Percentiles rank a stretch among this genome's conserved stretches.
These are phyloP conservation scores for Termitomyces sp. DNA, from an alignment of 768 basidiomycete species.

Conservation along the genomic window DNA sequence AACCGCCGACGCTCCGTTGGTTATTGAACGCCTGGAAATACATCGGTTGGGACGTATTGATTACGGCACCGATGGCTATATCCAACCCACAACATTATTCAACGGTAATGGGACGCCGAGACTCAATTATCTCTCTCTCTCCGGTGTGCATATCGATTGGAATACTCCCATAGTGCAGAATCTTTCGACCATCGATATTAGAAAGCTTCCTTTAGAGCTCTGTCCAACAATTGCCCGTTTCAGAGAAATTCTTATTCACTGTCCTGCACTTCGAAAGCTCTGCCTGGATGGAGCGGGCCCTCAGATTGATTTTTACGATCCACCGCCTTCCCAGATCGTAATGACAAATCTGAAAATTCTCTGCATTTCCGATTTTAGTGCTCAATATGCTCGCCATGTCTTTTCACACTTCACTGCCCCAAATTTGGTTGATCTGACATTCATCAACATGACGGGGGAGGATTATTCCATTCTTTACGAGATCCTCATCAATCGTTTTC, in stretches of 20 bases:
- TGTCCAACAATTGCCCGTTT: conserved; percentile 48
- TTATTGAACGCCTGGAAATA: conserved; percentile 60
- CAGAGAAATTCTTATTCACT: conserved; percentile 44
- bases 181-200: conserved; percentile 61
- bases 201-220: conserved; percentile 49
- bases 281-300: conserved; percentile 64
- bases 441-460: conserved; percentile 47
- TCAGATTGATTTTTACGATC: conserved; percentile 21
- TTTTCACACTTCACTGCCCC: conserved; percentile 51
- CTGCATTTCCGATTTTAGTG: conserved; percentile 51
- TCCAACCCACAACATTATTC: conserved; percentile 37
- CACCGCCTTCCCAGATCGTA: conserved; percentile 29
- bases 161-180: conserved; percentile 38
- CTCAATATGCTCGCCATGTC: conserved; percentile 41
- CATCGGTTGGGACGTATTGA: conserved; percentile 51
- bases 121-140: conserved; percentile 48
- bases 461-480: conserved; percentile 48
- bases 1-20: conserved; percentile 29
- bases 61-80: conserved; percentile 30
- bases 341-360: conserved; percentile 49
- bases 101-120: conserved; percentile 40
- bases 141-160: conserved; percentile 64
- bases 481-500: conserved; percentile 42
- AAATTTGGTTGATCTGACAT: conserved; percentile 48
- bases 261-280: conserved; percentile 48